Base-by-base conservation (phyloP, 257 asterid genomes). In the Thymus quinquecostatus region DNA sequence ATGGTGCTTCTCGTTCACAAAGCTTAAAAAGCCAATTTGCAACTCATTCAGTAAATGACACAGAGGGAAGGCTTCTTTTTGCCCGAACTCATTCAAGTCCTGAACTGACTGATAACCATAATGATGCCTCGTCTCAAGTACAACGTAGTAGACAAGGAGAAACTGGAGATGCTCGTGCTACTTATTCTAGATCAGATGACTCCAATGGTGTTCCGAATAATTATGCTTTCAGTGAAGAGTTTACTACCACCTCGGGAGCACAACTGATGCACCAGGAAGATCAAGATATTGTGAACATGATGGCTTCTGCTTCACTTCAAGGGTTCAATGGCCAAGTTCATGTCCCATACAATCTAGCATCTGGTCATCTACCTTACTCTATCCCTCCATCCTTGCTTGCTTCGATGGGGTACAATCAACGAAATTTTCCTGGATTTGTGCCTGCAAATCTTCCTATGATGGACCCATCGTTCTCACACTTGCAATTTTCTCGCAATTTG, bases 41-140 rank as follows among this genome's bases (percentile, higher is more conserved):
- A 69, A 88, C 84, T 74, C 78, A 75, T 64, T 71, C 67, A 67
- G 78, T 58, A 50, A 83, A 77, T 74, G 92, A 85, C 58, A 81
- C 66, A 27, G 90, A 85, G 57, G 96, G 89, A 70, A 80, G 87
- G 72, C 81, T 79, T 70, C 74, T 75, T 45, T 84, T 89, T 82
- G 92, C 98, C 49, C 84, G 96, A 79, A 92, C 96, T 28, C 86
- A 60, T 66, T 89, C 98, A 57, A 89, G 98, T 68, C 98, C 98
- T 45, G 96, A 92, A 83, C 83, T 92, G 73, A 89, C 94, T 45
- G 96, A 89, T 69, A 74, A 80, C 43, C 86, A 69, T 79, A 80
- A 68, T 61, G 81, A 82, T 21, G 57, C 64, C 36, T 61, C 82
- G 54, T 75, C 82, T 75, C 87, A 81, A 74, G 68, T 36, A 61